phyloP scores from a whole-genome alignment of 257 asterid species.

The Nicotiana tomentosiformis region DNA sequence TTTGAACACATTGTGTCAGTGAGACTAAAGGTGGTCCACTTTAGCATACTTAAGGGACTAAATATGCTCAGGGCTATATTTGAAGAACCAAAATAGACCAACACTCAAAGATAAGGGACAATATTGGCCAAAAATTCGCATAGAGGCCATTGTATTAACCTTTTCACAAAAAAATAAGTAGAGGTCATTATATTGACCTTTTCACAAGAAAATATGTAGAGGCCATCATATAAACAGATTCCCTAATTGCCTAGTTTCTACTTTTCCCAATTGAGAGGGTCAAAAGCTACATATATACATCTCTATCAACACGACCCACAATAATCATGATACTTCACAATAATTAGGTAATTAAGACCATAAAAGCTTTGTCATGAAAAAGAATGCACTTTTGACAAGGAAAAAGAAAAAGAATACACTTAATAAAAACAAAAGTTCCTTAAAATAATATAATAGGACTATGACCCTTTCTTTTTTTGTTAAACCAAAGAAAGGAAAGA shows the following conservation, averaged over 20 bases:
- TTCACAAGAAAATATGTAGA: not conserved
- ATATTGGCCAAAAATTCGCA: too few relatives aligned
- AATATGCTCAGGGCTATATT: too few relatives aligned
- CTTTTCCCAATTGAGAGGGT: not conserved
- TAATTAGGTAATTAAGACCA: not conserved
- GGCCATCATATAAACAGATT: not conserved
- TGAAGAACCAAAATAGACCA: too few relatives aligned
- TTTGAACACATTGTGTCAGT: too few relatives aligned
- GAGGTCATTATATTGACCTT: not conserved
- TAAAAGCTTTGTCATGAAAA: not conserved
- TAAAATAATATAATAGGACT: not conserved
- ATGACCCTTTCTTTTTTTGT: not conserved
- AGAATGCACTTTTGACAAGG: not conserved
- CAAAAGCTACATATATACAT: conserved; percentile 6
- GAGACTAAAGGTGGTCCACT: too few relatives aligned
- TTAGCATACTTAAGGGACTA: too few relatives aligned
- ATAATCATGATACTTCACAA: not conserved
- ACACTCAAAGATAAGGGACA: too few relatives aligned
- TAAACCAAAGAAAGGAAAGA: not conserved
- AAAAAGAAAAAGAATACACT: not conserved
- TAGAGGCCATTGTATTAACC: not conserved
- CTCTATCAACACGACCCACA: not conserved
- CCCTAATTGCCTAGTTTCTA: not conserved
- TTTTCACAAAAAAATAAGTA: not conserved
- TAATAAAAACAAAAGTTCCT: not conserved